These are phyloP conservation scores for Setaria italica DNA, from an alignment of 202 grass and related monocot species.

Conservation along the genomic window DNA sequence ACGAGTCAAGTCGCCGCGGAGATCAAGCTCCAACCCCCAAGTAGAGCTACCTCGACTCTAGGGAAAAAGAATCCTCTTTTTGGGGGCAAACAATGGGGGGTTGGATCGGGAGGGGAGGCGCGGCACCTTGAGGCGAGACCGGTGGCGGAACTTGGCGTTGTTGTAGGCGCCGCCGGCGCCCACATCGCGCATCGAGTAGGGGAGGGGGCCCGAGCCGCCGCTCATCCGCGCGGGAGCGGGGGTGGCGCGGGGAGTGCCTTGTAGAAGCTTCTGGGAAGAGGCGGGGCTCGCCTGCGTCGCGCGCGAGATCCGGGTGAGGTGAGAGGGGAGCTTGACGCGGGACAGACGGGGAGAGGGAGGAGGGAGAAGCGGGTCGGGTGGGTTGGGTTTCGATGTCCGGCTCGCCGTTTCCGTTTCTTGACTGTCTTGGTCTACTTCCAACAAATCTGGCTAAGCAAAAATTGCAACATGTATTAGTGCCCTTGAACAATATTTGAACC, in stretches of 20 bases:
- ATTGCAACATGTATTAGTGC: too few relatives aligned
- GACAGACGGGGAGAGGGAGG: not conserved
- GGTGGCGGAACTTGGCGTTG: conserved; percentile 98
- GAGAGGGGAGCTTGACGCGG: not conserved
- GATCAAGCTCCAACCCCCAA: not conserved
- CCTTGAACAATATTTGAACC: too few relatives aligned
- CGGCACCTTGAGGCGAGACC: conserved; percentile 87
- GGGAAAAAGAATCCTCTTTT: not conserved
- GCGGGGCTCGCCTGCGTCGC: not conserved
- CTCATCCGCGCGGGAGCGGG: conserved; percentile 51
- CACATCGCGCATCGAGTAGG: conserved; percentile 88
- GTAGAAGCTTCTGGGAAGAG: conserved; percentile 42
- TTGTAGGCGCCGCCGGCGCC: conserved; percentile 65
- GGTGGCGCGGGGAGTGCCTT: not conserved
- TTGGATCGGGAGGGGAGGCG: not conserved
- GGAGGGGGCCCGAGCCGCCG: conserved; percentile 55
- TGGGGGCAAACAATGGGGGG: not conserved
- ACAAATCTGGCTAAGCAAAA: too few relatives aligned
- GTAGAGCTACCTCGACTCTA: not conserved
- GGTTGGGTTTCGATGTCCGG: not conserved
- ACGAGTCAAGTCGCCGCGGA: not conserved
- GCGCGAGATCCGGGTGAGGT: conserved; percentile 40
- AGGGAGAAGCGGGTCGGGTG: conserved; percentile 15
- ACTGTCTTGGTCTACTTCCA: not conserved
- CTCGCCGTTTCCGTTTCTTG: conserved; percentile 4